These are phyloP conservation scores for Kwoniella shandongensis DNA, from an alignment of 768 basidiomycete species.

Conservation along the genomic window DNA sequence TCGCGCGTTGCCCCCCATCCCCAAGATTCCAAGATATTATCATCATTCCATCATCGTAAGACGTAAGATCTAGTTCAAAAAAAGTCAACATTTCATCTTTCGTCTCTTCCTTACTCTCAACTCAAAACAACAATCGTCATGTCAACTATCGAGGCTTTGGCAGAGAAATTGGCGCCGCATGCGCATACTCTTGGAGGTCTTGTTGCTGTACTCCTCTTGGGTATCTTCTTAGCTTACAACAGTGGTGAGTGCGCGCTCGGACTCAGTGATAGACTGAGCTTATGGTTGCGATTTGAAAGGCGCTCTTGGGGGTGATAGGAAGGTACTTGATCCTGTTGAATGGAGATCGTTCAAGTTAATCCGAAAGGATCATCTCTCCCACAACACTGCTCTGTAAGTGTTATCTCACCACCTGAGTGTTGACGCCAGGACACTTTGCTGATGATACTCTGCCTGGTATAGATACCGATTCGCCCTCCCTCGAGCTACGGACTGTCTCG, in stretches of 20 bases:
- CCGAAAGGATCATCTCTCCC: constrained; percentile 80
- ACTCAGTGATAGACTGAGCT: too few relatives aligned
- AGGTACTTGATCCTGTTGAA: constrained; percentile 50
- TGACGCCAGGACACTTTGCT: too few relatives aligned
- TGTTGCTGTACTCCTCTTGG: not conserved
- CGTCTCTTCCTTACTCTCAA: not conserved
- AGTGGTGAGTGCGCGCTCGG: not conserved
- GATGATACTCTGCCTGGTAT: constrained; percentile 1
- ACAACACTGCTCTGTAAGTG: constrained; percentile 91
- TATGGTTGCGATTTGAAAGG: not conserved
- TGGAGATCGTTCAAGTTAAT: constrained; percentile 82
- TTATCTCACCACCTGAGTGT: not conserved
- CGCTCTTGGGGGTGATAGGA: constrained; percentile 9
- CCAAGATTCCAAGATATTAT: too few relatives aligned
- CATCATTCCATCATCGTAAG: too few relatives aligned
- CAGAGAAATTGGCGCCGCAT: not conserved
- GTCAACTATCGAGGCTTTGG: not conserved
- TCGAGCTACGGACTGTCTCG: constrained; percentile 70
- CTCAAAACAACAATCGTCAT: not conserved
- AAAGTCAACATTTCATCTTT: too few relatives aligned
- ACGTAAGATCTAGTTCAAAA: too few relatives aligned
- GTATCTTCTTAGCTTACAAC: not conserved
- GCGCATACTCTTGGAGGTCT: not conserved
- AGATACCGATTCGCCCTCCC: constrained; percentile 93
- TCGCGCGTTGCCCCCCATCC: too few relatives aligned